phyloP scores from a whole-genome alignment of 164 flowering plant species.

The Chimonanthus praecox region DNA sequence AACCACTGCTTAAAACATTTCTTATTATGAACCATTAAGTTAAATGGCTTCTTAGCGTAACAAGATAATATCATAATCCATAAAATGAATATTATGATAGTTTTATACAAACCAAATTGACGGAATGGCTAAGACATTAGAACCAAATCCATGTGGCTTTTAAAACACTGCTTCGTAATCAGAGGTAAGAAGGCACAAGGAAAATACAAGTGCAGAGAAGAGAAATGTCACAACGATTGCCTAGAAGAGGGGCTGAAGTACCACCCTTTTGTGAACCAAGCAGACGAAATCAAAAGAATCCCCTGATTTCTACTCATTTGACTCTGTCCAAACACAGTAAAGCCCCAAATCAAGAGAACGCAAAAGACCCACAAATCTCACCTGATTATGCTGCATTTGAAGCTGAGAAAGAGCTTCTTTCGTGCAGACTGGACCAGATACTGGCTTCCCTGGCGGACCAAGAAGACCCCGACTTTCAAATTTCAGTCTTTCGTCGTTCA shows the following conservation, averaged over 20 bases:
- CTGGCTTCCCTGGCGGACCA: conserved; percentile 25
- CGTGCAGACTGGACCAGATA: conserved; percentile 6
- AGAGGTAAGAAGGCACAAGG: too few relatives aligned
- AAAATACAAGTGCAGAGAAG: too few relatives aligned
- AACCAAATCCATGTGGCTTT: too few relatives aligned
- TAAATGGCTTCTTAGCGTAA: too few relatives aligned
- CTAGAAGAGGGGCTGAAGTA: neutral
- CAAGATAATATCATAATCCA: too few relatives aligned
- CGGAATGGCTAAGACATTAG: too few relatives aligned
- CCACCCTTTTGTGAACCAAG: neutral
- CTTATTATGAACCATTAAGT: too few relatives aligned
- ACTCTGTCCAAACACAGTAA: neutral
- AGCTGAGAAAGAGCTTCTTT: conserved; percentile 34
- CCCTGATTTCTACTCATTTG: neutral
- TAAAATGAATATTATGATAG: too few relatives aligned
- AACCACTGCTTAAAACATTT: too few relatives aligned
- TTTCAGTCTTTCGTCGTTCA: conserved; percentile 24
- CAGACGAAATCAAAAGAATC: too few relatives aligned
- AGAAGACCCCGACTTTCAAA: conserved; percentile 23
- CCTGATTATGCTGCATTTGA: conserved; percentile 38
- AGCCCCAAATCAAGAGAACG: neutral
- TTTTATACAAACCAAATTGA: too few relatives aligned
- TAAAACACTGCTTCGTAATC: too few relatives aligned
- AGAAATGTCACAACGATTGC: neutral
- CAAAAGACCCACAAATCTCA: conserved; percentile 7